A percentile compares a stretch with the other conserved stretches of the same genome.
phyloP scores from a whole-genome alignment of 1,139 yeast species.

The Debaryomycetaceae sp. region DNA sequence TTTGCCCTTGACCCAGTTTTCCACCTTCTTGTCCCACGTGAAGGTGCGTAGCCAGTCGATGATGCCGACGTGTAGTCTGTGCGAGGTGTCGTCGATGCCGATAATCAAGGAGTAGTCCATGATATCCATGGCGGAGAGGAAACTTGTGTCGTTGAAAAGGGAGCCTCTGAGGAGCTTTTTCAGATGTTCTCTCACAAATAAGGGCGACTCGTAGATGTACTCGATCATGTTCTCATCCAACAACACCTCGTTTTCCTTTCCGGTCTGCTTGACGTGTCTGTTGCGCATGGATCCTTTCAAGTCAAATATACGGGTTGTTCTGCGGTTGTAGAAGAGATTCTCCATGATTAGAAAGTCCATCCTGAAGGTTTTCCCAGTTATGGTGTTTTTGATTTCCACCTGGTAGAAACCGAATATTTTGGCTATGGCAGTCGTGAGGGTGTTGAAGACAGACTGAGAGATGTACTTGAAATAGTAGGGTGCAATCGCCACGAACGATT shows the following conservation, averaged over 20 bases:
- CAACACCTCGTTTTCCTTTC: constrained; percentile 89
- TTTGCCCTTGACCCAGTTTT: constrained; percentile 95
- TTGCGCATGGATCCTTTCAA: constrained; percentile 97
- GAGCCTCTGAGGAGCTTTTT: constrained; percentile 83
- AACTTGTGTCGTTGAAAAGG: constrained; percentile 90
- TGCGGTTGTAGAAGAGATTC: constrained; percentile 81
- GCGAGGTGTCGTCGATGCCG: constrained; percentile 70
- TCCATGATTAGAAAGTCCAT: constrained; percentile 97
- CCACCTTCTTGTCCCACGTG: constrained; percentile 98
- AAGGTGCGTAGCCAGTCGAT: constrained; percentile 94
- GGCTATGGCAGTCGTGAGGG: constrained; percentile 89
- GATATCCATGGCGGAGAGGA: constrained; percentile 94
- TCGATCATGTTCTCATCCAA: constrained; percentile 98
- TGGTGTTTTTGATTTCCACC: constrained; percentile 77
- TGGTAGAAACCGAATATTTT: constrained; percentile 96
- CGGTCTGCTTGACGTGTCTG: constrained; percentile 94
- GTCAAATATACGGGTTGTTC: constrained; percentile 86
- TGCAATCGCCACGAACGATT: constrained; percentile 91
- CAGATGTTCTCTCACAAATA: constrained; percentile 90
- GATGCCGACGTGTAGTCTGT: constrained; percentile 81
- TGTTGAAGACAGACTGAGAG: constrained; percentile 93
- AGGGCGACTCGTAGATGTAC: constrained; percentile 91
- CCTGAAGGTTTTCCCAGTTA: constrained; percentile 71
- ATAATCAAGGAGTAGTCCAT: constrained; percentile 97
- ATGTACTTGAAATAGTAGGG: constrained; percentile 96